phyloP scores from a whole-genome alignment of 2,329 filamentous ascomycete species.

The Aspergillus transmontanensis region DNA sequence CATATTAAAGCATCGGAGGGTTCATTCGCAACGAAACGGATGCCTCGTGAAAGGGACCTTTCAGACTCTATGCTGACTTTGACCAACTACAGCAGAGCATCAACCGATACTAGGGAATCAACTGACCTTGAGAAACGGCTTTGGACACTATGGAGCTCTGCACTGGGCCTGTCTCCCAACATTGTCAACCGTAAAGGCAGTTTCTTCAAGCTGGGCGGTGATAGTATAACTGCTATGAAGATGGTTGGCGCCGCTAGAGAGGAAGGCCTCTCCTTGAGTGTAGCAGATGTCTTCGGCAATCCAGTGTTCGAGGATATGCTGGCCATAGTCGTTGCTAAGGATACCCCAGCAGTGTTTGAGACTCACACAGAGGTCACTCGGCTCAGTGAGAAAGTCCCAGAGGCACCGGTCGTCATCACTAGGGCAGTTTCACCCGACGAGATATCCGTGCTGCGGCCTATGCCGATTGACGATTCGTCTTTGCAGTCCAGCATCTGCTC shows the following conservation, averaged over 20 bases:
- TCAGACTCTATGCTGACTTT: constrained; percentile 30
- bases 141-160: constrained; percentile 42
- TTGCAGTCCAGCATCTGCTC: constrained; percentile 54
- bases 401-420: constrained; percentile 6
- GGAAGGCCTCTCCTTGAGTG: constrained; percentile 43
- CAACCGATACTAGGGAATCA: constrained; percentile 28
- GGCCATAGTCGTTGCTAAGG: constrained; percentile 29
- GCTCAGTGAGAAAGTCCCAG: constrained; percentile 11
- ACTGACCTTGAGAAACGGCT: constrained; percentile 37
- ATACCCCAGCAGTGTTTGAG: constrained; percentile 17
- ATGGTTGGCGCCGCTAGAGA: constrained; percentile 44
- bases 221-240: constrained; percentile 46
- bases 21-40: constrained; percentile 7
- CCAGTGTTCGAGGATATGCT: constrained; percentile 45
- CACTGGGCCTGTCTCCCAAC: constrained; percentile 36
- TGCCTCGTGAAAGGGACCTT: constrained; percentile 8
- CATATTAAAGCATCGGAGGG: constrained; percentile 11
- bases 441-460: constrained; percentile 29
- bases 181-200: constrained; percentile 40
- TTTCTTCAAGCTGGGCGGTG: constrained; percentile 47
- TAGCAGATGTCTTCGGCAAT: constrained; percentile 48
- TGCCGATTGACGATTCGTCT: constrained; percentile 39
- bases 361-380: constrained; percentile 21
- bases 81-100: constrained; percentile 33
- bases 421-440: constrained; percentile 15